Percentiles rank a stretch among this genome's conserved stretches.
These are phyloP conservation scores for Leucocoprinus leucothites DNA, from an alignment of 768 basidiomycete genomes.

Conservation along the genomic window DNA sequence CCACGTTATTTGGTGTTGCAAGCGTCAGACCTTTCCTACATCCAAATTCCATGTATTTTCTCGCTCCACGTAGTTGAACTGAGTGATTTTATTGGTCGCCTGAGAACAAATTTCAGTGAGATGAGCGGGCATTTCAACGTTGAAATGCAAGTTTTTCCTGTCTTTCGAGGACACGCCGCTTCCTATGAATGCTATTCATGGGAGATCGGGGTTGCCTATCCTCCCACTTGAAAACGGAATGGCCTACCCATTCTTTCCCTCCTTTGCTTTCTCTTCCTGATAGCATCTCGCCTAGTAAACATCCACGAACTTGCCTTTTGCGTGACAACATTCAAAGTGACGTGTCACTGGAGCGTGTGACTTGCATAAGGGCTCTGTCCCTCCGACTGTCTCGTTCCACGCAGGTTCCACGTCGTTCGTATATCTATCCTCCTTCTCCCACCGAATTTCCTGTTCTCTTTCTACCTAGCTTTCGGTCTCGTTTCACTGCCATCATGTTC, in stretches of 20 bases:
- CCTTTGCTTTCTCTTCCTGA: too few relatives aligned
- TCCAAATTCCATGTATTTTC: background rate
- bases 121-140: too few relatives aligned
- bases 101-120: too few relatives aligned
- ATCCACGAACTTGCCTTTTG: background rate
- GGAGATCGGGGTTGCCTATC: too few relatives aligned
- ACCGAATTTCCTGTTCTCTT: slow-evolving; percentile 6
- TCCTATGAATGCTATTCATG: too few relatives aligned
- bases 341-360: slow-evolving; percentile 6
- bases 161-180: too few relatives aligned
- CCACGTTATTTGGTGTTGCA: slow-evolving; percentile 44
- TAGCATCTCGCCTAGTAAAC: background rate
- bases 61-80: background rate
- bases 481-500: slow-evolving; percentile 51
- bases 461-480: slow-evolving; percentile 11
- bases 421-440: background rate
- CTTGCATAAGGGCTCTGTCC: background rate
- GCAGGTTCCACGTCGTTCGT: slow-evolving; percentile 21
- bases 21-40: slow-evolving; percentile 72
- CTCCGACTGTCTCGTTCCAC: slow-evolving; percentile 7
- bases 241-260: too few relatives aligned
- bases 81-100: background rate
- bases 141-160: too few relatives aligned
- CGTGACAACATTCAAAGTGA: slow-evolving; percentile 5
- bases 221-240: too few relatives aligned